Base-by-base conservation (phyloP, 140 eudicot species). In the Artemisia princeps region DNA sequence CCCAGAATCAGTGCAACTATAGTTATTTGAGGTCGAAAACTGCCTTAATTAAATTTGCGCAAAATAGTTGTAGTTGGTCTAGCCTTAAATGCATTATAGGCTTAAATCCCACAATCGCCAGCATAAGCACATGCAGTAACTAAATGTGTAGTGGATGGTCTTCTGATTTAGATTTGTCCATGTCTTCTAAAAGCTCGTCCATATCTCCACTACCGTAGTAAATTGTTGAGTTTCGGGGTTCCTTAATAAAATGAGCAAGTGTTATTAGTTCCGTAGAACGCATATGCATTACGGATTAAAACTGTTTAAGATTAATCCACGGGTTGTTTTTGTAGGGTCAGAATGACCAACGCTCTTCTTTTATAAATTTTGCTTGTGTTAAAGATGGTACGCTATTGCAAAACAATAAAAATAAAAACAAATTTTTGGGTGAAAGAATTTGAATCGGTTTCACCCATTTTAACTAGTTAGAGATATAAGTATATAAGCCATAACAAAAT, bases 1-100 rank as follows among this genome's bases (percentile, higher is more conserved):
- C 97, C 97, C 68, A 91, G 97, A 76, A 91, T 84, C 30, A 87
- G 95, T 20, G 97, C 89, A 10, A 92, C 97, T 76, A 87, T 95
- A n/a, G 91, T 87, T 96, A 91, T 91, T 33, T 77, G 76, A 15
- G 83, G 92, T 65, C 87, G 89, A 49, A 91, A 91, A 71, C 97
- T 96, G 1, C 97, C 97, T 61, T 81, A 86, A 53, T 91, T 87
- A 65, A 91, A 91, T 63, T 80, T 87, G 65, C 96, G 87, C 55
- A 85, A 60, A 68, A 81, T 70, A 12, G 86, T 71, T 46, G 78
- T 70, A 52, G 87, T 87, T 62, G 97, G 97, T 64, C 97, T 75
- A 63, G 97, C 85, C 82, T 87, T 91, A 69, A 87, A 83, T 17
- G 96, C 89, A 37, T 78, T 84, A 95, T 96, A 87, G 0, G 96